These are phyloP conservation scores for Crithidia bombi DNA, from an alignment of 208 protist species.

Conservation along the genomic window DNA sequence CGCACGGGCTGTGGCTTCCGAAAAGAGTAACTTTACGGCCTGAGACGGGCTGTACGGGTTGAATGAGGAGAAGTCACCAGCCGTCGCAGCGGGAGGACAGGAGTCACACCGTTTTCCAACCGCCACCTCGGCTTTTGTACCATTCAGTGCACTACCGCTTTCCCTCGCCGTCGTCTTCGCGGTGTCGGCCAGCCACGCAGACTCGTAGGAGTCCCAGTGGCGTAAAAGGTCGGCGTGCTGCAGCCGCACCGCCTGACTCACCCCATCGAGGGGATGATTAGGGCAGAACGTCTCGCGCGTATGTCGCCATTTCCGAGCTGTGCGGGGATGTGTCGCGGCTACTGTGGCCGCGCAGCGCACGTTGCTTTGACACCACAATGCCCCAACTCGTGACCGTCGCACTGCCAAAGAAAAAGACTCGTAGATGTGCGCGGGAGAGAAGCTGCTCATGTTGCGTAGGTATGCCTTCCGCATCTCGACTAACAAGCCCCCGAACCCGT, in stretches of 20 bases:
- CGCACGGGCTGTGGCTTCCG: constrained; percentile 5
- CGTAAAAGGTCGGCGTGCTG: constrained; percentile 18
- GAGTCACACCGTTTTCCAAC: background rate
- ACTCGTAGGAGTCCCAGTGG: constrained; percentile 16
- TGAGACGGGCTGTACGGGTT: constrained; percentile 1
- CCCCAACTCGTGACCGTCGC: constrained; percentile 19
- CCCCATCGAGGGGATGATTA: constrained; percentile 15
- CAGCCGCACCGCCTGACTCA: constrained; percentile 7
- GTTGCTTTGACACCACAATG: constrained; percentile 20
- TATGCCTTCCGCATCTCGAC: constrained; percentile 17
- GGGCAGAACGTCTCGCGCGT: background rate
- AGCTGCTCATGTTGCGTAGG: constrained; percentile 22
- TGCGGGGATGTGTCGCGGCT: background rate
- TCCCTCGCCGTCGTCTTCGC: background rate
- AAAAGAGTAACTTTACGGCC: constrained; percentile 4
- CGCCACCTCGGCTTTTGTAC: too few relatives aligned
- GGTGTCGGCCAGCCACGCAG: constrained; percentile 5
- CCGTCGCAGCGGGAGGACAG: background rate
- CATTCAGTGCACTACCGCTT: background rate
- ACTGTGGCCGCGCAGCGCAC: constrained; percentile 6
- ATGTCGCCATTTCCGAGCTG: constrained; percentile 9
- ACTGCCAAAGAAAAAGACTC: constrained; percentile 31
- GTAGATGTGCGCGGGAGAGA: constrained; percentile 35
- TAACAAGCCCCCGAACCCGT: constrained; percentile 22
- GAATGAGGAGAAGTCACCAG: background rate